Percentiles rank a stretch among this genome's conserved stretches.
Conservation (phyloP, 768 basidiomycete genomes). For the Termitomyces sp. region DNA sequence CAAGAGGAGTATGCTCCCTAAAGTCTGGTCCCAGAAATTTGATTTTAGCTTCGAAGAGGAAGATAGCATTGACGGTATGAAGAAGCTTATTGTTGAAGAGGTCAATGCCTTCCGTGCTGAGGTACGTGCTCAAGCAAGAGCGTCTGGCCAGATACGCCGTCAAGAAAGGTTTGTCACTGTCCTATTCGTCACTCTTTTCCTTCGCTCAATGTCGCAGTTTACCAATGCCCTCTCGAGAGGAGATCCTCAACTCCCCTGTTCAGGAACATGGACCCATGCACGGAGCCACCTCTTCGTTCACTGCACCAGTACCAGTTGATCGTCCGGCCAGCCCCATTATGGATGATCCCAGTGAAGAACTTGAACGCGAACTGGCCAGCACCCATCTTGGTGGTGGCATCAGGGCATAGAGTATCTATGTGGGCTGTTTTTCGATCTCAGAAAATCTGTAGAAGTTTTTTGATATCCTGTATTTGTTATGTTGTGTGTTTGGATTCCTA, state of each 20-base stretch:
- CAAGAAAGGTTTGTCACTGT: conserved; percentile 59
- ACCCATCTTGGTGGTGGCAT: conserved; percentile 43
- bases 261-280: conserved; percentile 53
- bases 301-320: conserved; percentile 32
- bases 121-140: conserved; percentile 79
- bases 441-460: background rate
- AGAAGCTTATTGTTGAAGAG: conserved; percentile 89
- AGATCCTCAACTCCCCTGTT: conserved; percentile 73
- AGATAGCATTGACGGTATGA: conserved; percentile 97
- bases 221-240: conserved; percentile 75
- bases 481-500: background rate
- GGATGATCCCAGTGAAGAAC: conserved; percentile 81
- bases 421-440: background rate
- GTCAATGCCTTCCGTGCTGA: conserved; percentile 85
- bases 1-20: background rate
- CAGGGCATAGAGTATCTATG: conserved; percentile 15
- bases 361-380: conserved; percentile 81
- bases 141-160: conserved; percentile 63
- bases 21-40: conserved; percentile 54
- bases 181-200: background rate
- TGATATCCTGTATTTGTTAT: conserved; percentile 4
- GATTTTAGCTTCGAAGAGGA: conserved; percentile 97
- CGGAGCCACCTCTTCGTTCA: conserved; percentile 68
- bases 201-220: conserved; percentile 38
- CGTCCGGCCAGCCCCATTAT: conserved; percentile 65